These are phyloP conservation scores for Tuber calosporum DNA, from an alignment of 495 filamentous ascomycete species.

Conservation along the genomic window DNA sequence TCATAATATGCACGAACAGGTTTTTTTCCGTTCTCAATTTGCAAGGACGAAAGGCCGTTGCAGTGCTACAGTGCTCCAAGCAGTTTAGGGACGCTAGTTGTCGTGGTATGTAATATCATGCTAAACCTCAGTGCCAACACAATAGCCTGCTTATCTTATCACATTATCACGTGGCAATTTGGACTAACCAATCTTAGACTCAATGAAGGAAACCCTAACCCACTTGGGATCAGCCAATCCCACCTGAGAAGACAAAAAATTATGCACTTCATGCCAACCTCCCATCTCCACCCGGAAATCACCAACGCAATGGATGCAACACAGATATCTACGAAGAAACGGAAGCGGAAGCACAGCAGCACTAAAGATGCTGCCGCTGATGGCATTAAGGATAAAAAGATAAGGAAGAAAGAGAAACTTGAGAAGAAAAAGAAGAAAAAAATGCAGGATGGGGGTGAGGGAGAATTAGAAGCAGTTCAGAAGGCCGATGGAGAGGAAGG, in stretches of 20 bases:
- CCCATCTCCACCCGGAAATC: background rate
- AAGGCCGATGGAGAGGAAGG: background rate
- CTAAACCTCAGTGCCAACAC: no score
- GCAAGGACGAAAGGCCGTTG: no score
- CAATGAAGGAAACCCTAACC: background rate
- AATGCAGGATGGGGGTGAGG: constrained; percentile 13
- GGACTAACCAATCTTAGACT: background rate
- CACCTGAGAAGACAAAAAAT: background rate
- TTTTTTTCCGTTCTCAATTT: no score
- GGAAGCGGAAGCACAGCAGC: constrained; percentile 48
- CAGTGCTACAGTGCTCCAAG: no score
- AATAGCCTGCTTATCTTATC: background rate
- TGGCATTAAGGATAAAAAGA: constrained; percentile 30
- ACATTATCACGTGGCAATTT: background rate
- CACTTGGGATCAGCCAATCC: background rate
- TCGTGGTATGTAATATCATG: no score
- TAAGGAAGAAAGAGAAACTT: constrained; percentile 40
- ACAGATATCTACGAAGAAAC: constrained; percentile 18
- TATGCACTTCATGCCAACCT: background rate
- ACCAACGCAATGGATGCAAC: background rate
- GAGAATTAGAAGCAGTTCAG: background rate
- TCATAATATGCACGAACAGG: no score
- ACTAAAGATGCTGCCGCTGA: background rate
- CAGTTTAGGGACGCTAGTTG: no score
- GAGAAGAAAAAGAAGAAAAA: constrained; percentile 28